phyloP scores from a whole-genome alignment of 2,329 filamentous ascomycete genomes.

The Didymella pinodella region DNA sequence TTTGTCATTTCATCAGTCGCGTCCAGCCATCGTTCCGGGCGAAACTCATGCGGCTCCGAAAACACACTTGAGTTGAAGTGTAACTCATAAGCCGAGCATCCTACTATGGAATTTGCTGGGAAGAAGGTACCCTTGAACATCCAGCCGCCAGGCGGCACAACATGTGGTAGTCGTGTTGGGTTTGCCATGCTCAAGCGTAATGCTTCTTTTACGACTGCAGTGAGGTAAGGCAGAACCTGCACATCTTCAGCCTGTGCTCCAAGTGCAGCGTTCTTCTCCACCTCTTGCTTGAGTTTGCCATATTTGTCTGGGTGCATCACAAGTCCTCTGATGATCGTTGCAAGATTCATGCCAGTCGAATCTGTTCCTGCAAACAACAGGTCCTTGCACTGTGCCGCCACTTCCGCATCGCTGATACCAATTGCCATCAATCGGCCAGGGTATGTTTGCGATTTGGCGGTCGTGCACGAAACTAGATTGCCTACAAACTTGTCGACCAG shows the following conservation, averaged over 20 bases:
- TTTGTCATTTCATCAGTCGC: constrained; percentile 43
- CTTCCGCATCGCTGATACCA: constrained; percentile 55
- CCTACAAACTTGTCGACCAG: constrained; percentile 56
- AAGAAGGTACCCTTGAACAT: constrained; percentile 37
- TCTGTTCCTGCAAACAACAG: constrained; percentile 50
- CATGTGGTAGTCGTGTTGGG: constrained; percentile 42
- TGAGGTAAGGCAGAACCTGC: constrained; percentile 53
- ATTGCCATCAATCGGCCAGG: constrained; percentile 58
- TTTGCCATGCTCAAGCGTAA: constrained; percentile 55
- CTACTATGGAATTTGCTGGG: constrained; percentile 36
- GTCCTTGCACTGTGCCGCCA: constrained; percentile 62
- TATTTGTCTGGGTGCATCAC: constrained; percentile 32
- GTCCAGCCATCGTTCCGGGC: constrained; percentile 47
- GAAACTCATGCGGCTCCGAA: constrained; percentile 27
- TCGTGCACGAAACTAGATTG: constrained; percentile 49
- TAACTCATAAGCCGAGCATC: constrained; percentile 40
- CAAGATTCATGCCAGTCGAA: constrained; percentile 40
- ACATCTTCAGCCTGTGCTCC: constrained; percentile 24
- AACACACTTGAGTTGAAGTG: constrained; percentile 37
- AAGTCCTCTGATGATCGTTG: constrained; percentile 33
- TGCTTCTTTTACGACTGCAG: constrained; percentile 57
- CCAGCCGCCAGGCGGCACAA: constrained; percentile 40
- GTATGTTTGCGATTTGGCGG: constrained; percentile 53
- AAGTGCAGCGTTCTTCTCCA: constrained; percentile 25
- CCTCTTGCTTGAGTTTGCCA: constrained; percentile 31